Evolutionary conservation across 192 early-diverging fungal species (phyloP), one percentile per base, ranked within the genome.

Genomic region (Backusella mclennaniae): DNA sequence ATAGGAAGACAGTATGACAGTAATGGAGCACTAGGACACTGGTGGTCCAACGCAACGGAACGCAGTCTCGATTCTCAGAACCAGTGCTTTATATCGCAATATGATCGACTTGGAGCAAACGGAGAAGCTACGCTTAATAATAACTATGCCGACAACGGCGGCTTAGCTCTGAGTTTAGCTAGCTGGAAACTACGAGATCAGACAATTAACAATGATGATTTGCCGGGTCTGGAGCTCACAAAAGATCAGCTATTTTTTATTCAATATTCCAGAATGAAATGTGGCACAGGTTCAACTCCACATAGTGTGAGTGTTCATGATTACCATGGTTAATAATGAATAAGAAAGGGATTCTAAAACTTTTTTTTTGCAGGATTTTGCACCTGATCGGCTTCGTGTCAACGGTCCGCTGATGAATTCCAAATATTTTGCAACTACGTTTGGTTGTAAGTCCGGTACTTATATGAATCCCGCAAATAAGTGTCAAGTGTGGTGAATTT

Each of bases 101-200:
- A 94, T 76, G 4, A 75, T 77, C 26, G 63, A 69, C 38, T 59
- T 79, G 63, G 69, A 44, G 11, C 56, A 63, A 83, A 91, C 73
- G 91, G 92, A 17, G 76, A 85, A 46, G 71, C 78, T 33, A 91
- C 91, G 1, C 66, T 92, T 0, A 83, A 82, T 19, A 90, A 91
- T 77, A 93, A 92, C 66, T 76, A 92, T 26, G 88, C 91, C 0
- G 92, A 92, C 73, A 91, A 91, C 67, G 91, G 90, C 49, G 92
- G 91, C 1, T 31, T 63, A 29, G 23, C 56, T 63, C 56, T 79
- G 7, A 71, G 56, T 29, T 63, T 89, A 14, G 74, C 49, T 29
- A 33, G 53, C 11, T 77, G 56, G 56, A 29, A 63, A 14, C 26
- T 63, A 29, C 21, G 26, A 29, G 56, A 63, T 63, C 56, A 63